Evolutionary conservation across 2,329 filamentous ascomycete species (phyloP), one percentile per base, ranked within the genome.

Genomic region (Trichoderma simmonsii): DNA sequence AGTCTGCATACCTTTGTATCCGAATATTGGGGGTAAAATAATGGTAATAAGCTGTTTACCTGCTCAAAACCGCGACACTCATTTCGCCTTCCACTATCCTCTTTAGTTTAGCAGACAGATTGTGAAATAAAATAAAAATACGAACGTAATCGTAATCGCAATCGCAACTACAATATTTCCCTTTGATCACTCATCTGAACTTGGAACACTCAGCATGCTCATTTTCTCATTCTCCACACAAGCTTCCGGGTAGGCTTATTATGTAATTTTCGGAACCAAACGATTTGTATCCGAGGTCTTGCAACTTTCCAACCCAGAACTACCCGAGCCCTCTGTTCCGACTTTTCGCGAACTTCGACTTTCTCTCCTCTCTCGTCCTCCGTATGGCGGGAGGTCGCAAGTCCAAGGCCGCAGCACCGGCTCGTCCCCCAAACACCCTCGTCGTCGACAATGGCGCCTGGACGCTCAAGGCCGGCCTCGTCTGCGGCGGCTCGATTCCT

Each of bases 371-470:
- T 28, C 28, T 14, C 12, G 18, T 26, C 56, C n/a, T 51, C 26
- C 57, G 48, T 26, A 86, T 86, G 84, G 82, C 83, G 24, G 83
- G 83, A 36, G 81, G 81, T 75, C 83, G 83, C 77, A 91, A 89
- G 79, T 83, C 86, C 64, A 89, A 89, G 68, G 80, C 84, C 18
- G 80, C 85, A 6, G 83, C 84, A 60, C 83, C 87, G 4, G 79
- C 85, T 28, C 83, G 88, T 8, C 90, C 91, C 0, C 79, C 85
- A 2, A 88, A 85, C 72, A 97, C 95, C 0, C 90, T 99, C 69
- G 87, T 99, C 60, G 86, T 99, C 78, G 96, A 99, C 84, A 98
- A 98, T 84, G 96, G 96, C 80, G 95, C 92, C 57, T 92, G 93
- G 82, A 95, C 91, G 7, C 88, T 99, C 81, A 99, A 99, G 84